Base-by-base conservation (phyloP, 139 green algal species). In the Coelastrella sp. region DNA sequence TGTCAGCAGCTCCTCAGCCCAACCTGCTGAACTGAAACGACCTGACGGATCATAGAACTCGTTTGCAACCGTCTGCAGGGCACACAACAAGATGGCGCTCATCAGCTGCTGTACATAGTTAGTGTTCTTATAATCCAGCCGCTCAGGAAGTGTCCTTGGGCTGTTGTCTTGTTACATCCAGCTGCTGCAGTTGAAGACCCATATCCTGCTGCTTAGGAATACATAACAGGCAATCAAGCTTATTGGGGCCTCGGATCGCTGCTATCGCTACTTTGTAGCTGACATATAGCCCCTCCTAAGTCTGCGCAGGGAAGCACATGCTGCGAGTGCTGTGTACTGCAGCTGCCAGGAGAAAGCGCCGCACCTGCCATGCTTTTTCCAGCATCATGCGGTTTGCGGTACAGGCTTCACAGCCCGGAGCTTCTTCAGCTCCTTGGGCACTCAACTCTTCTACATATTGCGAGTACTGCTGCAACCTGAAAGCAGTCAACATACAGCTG, bases 371-470 rank as follows among this genome's bases (percentile, higher is more conserved):
- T 11, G 93, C 88, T 47, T 89, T 89, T 87, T 95, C 93, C 80
- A 96, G 92, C 61, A 96, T 85, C 88, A 93, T 74, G 10, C 94
- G 80, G 92, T 96, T 95, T n/a, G 91, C 84, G 0, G 66, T 83
- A 81, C 94, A 96, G 11, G 76, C n/a, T 10, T 88, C 76, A 57
- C 92, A 94, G 3, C 76, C 86, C 1, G 86, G 76, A 32, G 61
- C 64, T 7, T 77, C 76, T 54, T 90, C 86, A n/a, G 11, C 17
- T 16, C 16, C 86, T 13, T 56, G 7, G 11, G 57, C 83, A 54
- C 71, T 61, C 3, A 92, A 19, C 1, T 20, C 65, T 16, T 95
- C 89, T 58, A 95, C 64, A 73, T 95, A 95, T 17, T 86, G 83
- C 0, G 77, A 88, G 80, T 95, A 94, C 59, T 92, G 71, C n/a